phyloP scores from a whole-genome alignment of 2,329 filamentous ascomycete genomes.

The Xylariaceae sp. region DNA sequence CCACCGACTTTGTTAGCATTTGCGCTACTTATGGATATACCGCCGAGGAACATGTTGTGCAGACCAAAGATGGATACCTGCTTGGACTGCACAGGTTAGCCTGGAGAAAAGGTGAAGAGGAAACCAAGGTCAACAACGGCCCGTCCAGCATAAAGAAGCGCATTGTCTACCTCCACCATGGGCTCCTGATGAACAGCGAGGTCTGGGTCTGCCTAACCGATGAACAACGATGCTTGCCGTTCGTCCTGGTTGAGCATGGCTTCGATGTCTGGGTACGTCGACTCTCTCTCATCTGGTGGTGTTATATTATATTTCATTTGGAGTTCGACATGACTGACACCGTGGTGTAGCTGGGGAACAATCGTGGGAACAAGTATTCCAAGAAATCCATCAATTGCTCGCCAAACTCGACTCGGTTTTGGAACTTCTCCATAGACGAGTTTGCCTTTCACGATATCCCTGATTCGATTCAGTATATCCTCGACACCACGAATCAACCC shows the following conservation, averaged over 20 bases:
- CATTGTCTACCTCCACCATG: conserved; percentile 91
- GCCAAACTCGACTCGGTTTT: conserved; percentile 73
- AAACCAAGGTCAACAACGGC: conserved; percentile 69
- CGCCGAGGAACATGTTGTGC: conserved; percentile 92
- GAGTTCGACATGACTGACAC: conserved; percentile 23
- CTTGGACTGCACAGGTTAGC: conserved; percentile 84
- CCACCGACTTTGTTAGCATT: conserved; percentile 89
- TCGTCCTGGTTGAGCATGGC: conserved; percentile 80
- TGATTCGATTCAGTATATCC: conserved; percentile 86
- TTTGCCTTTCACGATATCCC: conserved; percentile 98
- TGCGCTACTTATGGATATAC: conserved; percentile 87
- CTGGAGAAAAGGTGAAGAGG: conserved; percentile 76
- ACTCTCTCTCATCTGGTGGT: neutral
- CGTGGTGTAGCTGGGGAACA: conserved; percentile 71
- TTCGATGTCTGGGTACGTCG: conserved; percentile 86
- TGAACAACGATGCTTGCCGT: conserved; percentile 77
- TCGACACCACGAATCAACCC: conserved; percentile 73
- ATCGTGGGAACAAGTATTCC: conserved; percentile 97
- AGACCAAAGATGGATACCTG: conserved; percentile 89
- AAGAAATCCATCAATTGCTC: conserved; percentile 81
- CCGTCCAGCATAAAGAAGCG: conserved; percentile 66
- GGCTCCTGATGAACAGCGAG: conserved; percentile 96
- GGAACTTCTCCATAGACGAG: conserved; percentile 98
- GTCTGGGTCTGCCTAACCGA: conserved; percentile 95
- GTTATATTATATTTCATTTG: neutral